phyloP scores from a whole-genome alignment of 148 eudicot species.

The Persicaria tinctoria region DNA sequence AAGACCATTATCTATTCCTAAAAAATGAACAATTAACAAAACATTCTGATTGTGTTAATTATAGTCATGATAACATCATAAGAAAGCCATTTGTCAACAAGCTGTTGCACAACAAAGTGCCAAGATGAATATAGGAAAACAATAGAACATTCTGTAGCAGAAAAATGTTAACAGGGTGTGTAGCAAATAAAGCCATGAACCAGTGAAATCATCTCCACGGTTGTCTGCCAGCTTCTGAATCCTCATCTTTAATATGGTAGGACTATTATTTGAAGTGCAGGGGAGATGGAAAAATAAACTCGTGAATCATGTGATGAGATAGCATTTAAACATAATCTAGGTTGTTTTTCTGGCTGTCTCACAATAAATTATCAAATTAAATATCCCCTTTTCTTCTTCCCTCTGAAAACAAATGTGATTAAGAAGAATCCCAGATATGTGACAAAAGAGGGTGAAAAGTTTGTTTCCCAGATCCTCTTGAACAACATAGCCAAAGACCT shows the following conservation, averaged over 20 bases:
- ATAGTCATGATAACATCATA: no score
- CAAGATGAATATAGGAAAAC: background rate
- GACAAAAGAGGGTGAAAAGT: background rate
- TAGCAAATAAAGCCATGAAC: slow-evolving; percentile 11
- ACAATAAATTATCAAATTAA: background rate
- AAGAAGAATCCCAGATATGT: background rate
- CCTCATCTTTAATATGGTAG: slow-evolving; percentile 7
- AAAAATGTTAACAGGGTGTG: background rate
- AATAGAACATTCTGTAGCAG: background rate
- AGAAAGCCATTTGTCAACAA: no score
- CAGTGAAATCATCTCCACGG: slow-evolving; percentile 28
- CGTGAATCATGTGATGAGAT: background rate
- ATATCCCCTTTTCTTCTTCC: background rate
- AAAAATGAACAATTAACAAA: no score
- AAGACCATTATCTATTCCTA: no score
- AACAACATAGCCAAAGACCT: background rate
- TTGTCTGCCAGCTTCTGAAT: slow-evolving; percentile 23
- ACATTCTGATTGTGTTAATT: no score
- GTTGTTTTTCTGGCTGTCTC: background rate
- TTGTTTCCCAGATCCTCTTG: background rate
- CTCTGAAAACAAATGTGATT: background rate
- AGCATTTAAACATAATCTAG: background rate
- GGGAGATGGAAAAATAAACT: background rate
- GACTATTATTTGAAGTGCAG: background rate
- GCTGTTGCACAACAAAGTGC: background rate